Evolutionary conservation across 208 protist species (phyloP).

Genomic region (Endotrypanum monterogeii): DNA sequence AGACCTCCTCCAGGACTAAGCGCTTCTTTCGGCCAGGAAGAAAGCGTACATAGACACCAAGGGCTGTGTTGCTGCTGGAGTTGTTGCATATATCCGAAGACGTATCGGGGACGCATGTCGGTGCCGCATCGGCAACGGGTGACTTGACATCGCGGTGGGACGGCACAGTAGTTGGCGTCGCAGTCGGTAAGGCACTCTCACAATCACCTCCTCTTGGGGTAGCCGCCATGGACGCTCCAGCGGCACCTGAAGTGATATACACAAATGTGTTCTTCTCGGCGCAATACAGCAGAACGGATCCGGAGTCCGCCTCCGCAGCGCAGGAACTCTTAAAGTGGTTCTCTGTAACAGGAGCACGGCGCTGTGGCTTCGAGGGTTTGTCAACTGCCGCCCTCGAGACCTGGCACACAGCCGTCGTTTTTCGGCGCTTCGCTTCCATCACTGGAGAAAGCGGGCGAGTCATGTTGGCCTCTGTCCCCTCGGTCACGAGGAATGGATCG

Average conservation of each 20-base stretch:
- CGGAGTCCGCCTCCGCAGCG: conserved; percentile 35
- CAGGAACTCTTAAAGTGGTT: conserved; percentile 69
- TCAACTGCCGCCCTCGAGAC: conserved; percentile 12
- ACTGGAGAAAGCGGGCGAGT: not conserved
- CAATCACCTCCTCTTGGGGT: not conserved
- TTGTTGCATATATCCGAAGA: conserved; percentile 7
- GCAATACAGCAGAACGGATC: conserved; percentile 47
- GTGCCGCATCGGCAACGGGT: not conserved
- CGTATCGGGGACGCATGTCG: not conserved
- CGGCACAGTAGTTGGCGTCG: not conserved
- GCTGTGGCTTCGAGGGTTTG: conserved; percentile 1
- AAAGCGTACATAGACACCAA: conserved; percentile 29
- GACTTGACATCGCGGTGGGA: not conserved
- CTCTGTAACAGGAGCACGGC: conserved; percentile 37
- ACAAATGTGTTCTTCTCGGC: conserved; percentile 55
- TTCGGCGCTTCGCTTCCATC: not conserved
- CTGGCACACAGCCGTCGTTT: conserved; percentile 16
- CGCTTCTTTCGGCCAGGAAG: conserved; percentile 32
- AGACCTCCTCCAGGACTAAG: conserved; percentile 27
- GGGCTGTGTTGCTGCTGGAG: not conserved
- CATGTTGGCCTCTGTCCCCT: not conserved
- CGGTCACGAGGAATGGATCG: conserved; percentile 17
- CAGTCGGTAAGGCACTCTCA: not conserved
- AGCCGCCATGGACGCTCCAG: not conserved
- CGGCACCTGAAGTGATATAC: conserved; percentile 35